Conservation (phyloP, 805 yeast genomes). For the Starmera amethionina region DNA sequence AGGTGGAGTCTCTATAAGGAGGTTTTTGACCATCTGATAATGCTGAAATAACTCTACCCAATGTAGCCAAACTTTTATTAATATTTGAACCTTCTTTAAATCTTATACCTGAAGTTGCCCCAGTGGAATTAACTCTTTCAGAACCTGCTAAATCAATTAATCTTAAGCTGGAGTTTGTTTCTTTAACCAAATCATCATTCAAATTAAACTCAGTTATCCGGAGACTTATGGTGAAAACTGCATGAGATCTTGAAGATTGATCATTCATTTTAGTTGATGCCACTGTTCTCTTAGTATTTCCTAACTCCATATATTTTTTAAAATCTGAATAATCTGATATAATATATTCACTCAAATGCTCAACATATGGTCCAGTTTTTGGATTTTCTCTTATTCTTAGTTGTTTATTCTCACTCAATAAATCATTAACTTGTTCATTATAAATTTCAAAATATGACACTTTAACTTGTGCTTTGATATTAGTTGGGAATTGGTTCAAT, state of each 20-base stretch:
- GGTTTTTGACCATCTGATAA: constrained; percentile 31
- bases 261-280: constrained; percentile 71
- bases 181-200: constrained; percentile 31
- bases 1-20: constrained; percentile 49
- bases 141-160: constrained; percentile 81
- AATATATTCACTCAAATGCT: constrained; percentile 43
- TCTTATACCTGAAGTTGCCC: constrained; percentile 44
- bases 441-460: constrained; percentile 68
- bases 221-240: constrained; percentile 56
- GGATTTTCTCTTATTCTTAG: constrained; percentile 55
- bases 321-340: constrained; percentile 45
- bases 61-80: constrained; percentile 66
- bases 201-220: constrained; percentile 42
- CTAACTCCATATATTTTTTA: constrained; percentile 33
- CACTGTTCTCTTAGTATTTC: constrained; percentile 49
- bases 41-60: constrained; percentile 58
- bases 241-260: constrained; percentile 70
- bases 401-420: constrained; percentile 25
- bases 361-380: constrained; percentile 62
- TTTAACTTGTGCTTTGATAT: constrained; percentile 31
- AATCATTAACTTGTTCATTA: constrained; percentile 66
- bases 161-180: constrained; percentile 49
- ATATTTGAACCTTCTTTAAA: constrained; percentile 69
- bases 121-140: constrained; percentile 56
- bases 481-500: constrained; percentile 21